Evolutionary conservation across 2,329 filamentous ascomycete species (phyloP), one percentile per base, ranked within the genome.

Genomic region (Pseudofabraea citricarpa): DNA sequence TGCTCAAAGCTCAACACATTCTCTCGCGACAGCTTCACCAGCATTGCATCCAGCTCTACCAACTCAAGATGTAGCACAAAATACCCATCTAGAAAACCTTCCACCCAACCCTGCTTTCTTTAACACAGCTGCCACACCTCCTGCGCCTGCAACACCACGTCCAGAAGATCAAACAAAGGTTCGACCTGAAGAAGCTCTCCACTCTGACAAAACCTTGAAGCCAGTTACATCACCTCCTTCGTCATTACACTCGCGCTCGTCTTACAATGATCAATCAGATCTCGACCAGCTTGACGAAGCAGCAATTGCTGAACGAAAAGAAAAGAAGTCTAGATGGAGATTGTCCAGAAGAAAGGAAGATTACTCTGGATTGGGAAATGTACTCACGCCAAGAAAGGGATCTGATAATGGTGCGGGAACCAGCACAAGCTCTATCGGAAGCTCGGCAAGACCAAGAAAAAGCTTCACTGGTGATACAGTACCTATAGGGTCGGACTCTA

Each of bases 1-100:
- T 60, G 90, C 91, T 0, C 90, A 95, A 51, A 96, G 90, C 59
- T 97, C 93, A 13, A 85, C 79, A 6, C 79, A 86, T 13, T 96
- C 90, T 6, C 70, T 95, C 24, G 49, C 55, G 36, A 40, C 56
- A 12, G 60, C 45, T 7, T 56, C 56, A 20, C 56, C 57, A 27
- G 48, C 49, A 19, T 54, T 65, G 29, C 57, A 57, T 41, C 58
- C 64, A 26, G 52, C 59, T 33, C 48, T 59, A 23, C 50, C 55
- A 22, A 54, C 58, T 7, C 58, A 61, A 16, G 58, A 63, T 29
- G 40, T 57, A 20, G 51, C 41, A 3, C 54, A 57, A 21, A 50
- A 58, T 38, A 50, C 52, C 39, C 43, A 46, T 13, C 41, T 61
- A 15, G 60, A 60, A 26, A 53, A 49, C 16, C 53, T 57, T 13